Percentiles rank a stretch among this genome's conserved stretches.
phyloP scores from a whole-genome alignment of 2,329 filamentous ascomycete species.

The Coniochaeta hoffmannii region DNA sequence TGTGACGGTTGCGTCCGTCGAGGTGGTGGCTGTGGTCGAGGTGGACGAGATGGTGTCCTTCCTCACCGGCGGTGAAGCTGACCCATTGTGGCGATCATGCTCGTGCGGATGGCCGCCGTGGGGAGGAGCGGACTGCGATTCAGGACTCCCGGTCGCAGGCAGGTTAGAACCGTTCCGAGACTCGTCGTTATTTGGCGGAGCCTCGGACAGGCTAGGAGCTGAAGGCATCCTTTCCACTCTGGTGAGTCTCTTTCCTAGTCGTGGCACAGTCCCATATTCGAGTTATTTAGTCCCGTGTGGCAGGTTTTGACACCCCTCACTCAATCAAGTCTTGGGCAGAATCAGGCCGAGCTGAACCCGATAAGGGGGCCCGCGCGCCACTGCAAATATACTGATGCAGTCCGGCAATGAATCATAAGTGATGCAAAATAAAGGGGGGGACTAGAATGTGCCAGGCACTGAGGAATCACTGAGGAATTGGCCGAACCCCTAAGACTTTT shows the following conservation, averaged over 20 bases:
- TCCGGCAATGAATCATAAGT: background rate
- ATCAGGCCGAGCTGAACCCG: background rate
- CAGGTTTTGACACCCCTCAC: constrained; percentile 3
- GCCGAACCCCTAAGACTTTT: background rate
- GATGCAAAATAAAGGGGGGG: background rate
- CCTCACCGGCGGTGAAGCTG: constrained; percentile 24
- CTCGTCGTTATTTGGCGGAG: constrained; percentile 18
- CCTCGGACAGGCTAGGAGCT: constrained; percentile 22
- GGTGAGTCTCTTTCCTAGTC: constrained; percentile 5
- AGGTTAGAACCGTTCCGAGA: constrained; percentile 12
- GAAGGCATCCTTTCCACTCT: constrained; percentile 19
- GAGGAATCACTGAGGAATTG: background rate
- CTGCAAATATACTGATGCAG: background rate
- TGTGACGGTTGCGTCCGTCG: constrained; percentile 26
- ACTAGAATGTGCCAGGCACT: background rate
- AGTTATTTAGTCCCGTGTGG: background rate
- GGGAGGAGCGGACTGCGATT: background rate
- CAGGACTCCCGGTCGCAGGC: constrained; percentile 8
- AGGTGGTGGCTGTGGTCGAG: constrained; percentile 40
- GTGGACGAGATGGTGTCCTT: constrained; percentile 48
- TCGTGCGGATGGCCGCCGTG: too few species aligned
- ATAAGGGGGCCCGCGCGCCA: background rate
- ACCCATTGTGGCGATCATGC: constrained; percentile 8
- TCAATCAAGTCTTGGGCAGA: background rate
- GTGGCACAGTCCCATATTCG: constrained; percentile 16